Conservation (phyloP, 2,329 filamentous ascomycete species). For the Rutstroemia sp. region DNA sequence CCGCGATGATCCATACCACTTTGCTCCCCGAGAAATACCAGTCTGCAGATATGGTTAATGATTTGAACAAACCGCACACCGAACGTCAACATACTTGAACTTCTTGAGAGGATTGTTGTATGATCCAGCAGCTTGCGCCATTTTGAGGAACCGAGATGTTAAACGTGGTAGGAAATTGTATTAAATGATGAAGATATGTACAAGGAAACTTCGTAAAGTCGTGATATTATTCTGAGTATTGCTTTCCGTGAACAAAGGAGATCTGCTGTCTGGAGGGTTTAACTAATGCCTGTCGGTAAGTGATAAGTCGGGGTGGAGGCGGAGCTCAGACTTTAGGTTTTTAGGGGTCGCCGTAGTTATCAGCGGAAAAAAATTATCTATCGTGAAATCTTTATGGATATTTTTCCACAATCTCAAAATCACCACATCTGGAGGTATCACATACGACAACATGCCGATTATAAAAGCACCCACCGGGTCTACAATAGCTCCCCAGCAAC, state of each 20-base stretch:
- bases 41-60: slow-evolving; percentile 42
- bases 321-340: neutral
- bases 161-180: neutral
- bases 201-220: slow-evolving; percentile 7
- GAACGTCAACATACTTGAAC: slow-evolving; percentile 68
- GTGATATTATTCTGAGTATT: neutral
- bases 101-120: slow-evolving; percentile 99
- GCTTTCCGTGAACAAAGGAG: slow-evolving; percentile 6
- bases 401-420: slow-evolving; percentile 2
- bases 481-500: slow-evolving; percentile 63
- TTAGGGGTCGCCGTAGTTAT: slow-evolving; percentile 8
- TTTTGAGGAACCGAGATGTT: slow-evolving; percentile 36
- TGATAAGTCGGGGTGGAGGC: neutral
- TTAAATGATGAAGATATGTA: slow-evolving; percentile 12
- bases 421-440: neutral
- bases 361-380: slow-evolving; percentile 1
- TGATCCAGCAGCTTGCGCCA: slow-evolving; percentile 78
- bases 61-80: neutral
- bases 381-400: slow-evolving; percentile 7
- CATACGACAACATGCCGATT: slow-evolving; percentile 25
- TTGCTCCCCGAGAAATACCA: slow-evolving; percentile 97
- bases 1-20: slow-evolving; percentile 62
- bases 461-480: slow-evolving; percentile 34
- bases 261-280: neutral
- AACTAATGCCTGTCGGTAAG: slow-evolving; percentile 3